These are phyloP conservation scores for Xylaria intraflava DNA, from an alignment of 495 filamentous ascomycete genomes.

Conservation along the genomic window DNA sequence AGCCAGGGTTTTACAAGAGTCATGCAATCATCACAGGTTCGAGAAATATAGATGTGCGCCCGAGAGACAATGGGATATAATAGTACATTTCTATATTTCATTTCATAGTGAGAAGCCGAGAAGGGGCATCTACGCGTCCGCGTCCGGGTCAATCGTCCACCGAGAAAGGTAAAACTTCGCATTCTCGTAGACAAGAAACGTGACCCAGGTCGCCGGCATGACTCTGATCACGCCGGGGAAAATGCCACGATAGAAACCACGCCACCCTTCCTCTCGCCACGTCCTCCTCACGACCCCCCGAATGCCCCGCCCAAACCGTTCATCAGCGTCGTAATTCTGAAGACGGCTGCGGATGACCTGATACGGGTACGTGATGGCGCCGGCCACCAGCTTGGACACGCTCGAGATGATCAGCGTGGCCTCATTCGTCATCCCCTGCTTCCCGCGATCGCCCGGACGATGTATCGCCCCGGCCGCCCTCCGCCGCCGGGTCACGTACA, in stretches of 20 bases:
- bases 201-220: slow-evolving; percentile 90
- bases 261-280: slow-evolving; percentile 68
- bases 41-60: neutral
- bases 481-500: slow-evolving; percentile 37
- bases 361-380: slow-evolving; percentile 83
- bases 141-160: slow-evolving; percentile 17
- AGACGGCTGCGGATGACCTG: slow-evolving; percentile 82
- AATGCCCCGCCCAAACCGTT: slow-evolving; percentile 59
- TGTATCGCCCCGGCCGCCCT: neutral
- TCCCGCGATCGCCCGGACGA: slow-evolving; percentile 1
- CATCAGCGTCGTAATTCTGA: slow-evolving; percentile 77
- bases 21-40: neutral
- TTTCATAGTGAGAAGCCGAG: neutral
- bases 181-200: slow-evolving; percentile 98
- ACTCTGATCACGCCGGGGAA: slow-evolving; percentile 83
- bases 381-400: slow-evolving; percentile 80
- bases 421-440: slow-evolving; percentile 54
- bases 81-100: neutral
- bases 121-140: neutral
- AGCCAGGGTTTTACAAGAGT: neutral
- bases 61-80: neutral
- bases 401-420: slow-evolving; percentile 74
- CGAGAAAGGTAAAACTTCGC: slow-evolving; percentile 60
- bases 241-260: slow-evolving; percentile 89
- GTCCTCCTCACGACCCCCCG: slow-evolving; percentile 65